Base-by-base conservation (phyloP, 495 filamentous ascomycete species). In the Aspergillus coremiiformis region DNA sequence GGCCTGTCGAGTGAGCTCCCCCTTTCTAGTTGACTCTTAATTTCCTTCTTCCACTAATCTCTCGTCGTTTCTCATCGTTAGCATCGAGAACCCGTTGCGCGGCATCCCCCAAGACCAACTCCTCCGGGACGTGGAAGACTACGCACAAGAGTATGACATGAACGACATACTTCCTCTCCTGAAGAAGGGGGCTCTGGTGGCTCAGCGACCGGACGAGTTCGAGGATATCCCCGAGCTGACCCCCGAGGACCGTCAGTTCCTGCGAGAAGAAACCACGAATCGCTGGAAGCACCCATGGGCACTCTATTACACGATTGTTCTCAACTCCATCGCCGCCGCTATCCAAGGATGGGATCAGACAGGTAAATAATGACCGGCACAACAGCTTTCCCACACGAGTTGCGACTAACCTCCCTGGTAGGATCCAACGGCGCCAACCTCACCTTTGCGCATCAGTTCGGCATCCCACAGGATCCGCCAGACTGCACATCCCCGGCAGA, bases 351-450 rank as follows among this genome's bases (percentile, higher is more conserved):
- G 83, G 82, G 82, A 85, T 59, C 83, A 85, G 63, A 84, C 81
- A 39, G 82, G 64, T 63, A 41, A 17, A 19, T 21, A 9, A 4
- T 4, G 2, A 35, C 12, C n/a, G 14, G 35, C 6, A 2, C 3
- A 9, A n/a, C 3, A 8, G 6, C 10, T 27, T 1, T 3, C 12
- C 35, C 2, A 33, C 0, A 19, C 17, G 15, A 12, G 4, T 20
- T 19, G 7, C 27, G 19, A 35, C 12, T 44, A 17, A 37, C 24
- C 7, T 23, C 50, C 32, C 68, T 15, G 57, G 5, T 65, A 68
- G 66, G 85, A n/a, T 80, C 78, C 2, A 90, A 89, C 58, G 86
- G 86, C 42, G 86, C 86, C 23, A 89, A 83, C 53, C 71, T 90
- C 55, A 79, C 77, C 47, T 89, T 87, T 65, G 80, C 79, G 5